Evolutionary conservation across 208 protist species (phyloP).

Genomic region (Trypanosoma grayi): DNA sequence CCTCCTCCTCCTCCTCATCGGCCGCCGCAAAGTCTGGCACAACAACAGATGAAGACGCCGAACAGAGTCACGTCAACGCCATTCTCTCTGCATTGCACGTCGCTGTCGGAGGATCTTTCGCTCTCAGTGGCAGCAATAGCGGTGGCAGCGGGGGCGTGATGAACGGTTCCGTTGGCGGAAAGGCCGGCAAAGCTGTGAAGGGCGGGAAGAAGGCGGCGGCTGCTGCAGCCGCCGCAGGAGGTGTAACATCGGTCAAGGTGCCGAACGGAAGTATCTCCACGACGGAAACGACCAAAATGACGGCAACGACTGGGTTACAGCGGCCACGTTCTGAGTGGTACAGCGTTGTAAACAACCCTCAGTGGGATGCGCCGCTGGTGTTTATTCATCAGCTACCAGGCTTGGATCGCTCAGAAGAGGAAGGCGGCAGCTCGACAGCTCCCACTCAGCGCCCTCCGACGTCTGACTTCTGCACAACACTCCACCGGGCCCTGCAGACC

Average conservation of each 20-base stretch:
- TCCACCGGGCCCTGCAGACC: constrained; percentile 12
- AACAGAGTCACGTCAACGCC: neutral
- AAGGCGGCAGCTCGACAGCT: neutral
- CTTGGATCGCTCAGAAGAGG: constrained; percentile 10
- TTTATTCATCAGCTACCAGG: constrained; percentile 23
- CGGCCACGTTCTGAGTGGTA: constrained; percentile 15
- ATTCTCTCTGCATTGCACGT: constrained; percentile 3
- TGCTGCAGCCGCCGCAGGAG: neutral
- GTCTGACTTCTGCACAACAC: neutral
- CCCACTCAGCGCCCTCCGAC: neutral
- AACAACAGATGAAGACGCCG: neutral
- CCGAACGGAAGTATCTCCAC: neutral
- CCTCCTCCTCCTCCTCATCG: constrained; percentile 8
- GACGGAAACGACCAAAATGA: neutral
- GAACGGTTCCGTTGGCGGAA: neutral
- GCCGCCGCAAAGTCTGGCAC: no score
- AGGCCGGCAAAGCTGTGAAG: neutral
- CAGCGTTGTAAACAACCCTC: constrained; percentile 11
- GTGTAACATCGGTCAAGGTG: neutral
- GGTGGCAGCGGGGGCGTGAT: neutral
- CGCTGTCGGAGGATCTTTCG: neutral
- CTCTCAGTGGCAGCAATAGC: neutral
- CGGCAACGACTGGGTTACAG: neutral
- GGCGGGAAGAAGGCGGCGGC: neutral
- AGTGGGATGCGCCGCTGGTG: constrained; percentile 10